A percentile compares a stretch with the other conserved stretches of the same genome.
These are phyloP conservation scores for Rhodotorula mucilaginosa DNA, from an alignment of 1,284 basidiomycete species.

Conservation along the genomic window DNA sequence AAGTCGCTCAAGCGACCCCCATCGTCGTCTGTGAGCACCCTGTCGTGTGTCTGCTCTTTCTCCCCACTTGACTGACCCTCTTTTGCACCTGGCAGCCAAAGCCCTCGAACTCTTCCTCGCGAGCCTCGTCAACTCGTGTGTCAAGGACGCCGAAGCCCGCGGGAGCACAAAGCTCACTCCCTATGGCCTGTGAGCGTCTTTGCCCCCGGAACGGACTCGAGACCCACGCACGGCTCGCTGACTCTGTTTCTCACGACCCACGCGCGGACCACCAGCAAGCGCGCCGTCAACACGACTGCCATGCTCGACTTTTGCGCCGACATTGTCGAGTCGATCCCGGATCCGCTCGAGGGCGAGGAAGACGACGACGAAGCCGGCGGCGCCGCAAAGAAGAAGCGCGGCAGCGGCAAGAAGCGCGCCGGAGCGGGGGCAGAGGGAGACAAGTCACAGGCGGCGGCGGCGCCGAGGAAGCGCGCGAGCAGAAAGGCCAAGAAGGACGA, in stretches of 20 bases:
- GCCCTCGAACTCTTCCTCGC: conserved; percentile 91
- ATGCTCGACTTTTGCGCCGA: conserved; percentile 95
- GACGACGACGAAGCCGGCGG: conserved; percentile 60
- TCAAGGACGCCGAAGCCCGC: conserved; percentile 73
- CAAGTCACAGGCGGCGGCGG: conserved; percentile 36
- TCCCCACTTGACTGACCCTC: not conserved
- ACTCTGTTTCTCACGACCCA: not conserved
- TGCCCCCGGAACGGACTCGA: not conserved
- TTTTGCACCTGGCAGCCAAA: conserved; percentile 67
- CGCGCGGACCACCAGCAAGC: conserved; percentile 64
- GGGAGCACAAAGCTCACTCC: conserved; percentile 88
- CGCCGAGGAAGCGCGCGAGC: conserved; percentile 39
- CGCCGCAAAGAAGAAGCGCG: conserved; percentile 45
- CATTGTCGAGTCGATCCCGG: conserved; percentile 83
- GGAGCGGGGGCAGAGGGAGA: conserved; percentile 43
- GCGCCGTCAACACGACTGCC: conserved; percentile 82
- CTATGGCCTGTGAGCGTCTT: conserved; percentile 79
- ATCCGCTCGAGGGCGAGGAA: conserved; percentile 60
- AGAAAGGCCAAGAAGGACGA: conserved; percentile 11
- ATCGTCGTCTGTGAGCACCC: conserved; percentile 85
- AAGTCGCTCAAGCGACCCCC: conserved; percentile 95
- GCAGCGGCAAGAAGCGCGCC: conserved; percentile 42
- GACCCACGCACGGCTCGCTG: not conserved
- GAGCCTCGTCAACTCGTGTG: conserved; percentile 78
- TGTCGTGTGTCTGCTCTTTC: not conserved